Conservation (phyloP, 192 early-diverging fungal species). For the Haplosporangium gracile region DNA sequence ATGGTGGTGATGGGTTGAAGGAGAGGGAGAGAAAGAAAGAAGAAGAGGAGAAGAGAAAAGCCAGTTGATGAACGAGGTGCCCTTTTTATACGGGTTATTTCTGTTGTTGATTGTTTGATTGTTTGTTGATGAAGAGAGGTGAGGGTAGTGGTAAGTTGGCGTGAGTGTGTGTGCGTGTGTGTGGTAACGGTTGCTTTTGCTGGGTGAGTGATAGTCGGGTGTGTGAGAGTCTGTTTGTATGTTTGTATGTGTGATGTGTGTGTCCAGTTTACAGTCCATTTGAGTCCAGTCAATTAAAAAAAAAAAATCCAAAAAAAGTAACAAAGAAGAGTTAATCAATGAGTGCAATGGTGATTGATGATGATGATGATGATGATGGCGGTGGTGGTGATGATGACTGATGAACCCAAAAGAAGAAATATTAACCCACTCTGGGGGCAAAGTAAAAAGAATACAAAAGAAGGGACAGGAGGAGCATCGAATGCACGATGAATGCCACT, state of each 20-base stretch:
- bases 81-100: conserved; percentile 1
- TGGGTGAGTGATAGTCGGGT: too few relatives aligned
- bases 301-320: too few relatives aligned
- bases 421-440: background rate
- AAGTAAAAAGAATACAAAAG: conserved; percentile 12
- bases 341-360: too few relatives aligned
- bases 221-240: too few relatives aligned
- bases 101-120: background rate
- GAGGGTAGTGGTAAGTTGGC: too few relatives aligned
- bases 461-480: background rate
- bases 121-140: background rate
- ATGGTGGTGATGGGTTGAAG: background rate
- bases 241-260: too few relatives aligned
- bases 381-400: background rate
- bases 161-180: too few relatives aligned
- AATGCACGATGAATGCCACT: background rate
- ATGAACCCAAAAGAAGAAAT: conserved; percentile 3
- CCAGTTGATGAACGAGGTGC: background rate
- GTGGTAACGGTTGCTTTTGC: too few relatives aligned
- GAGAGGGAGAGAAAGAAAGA: background rate
- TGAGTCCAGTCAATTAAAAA: too few relatives aligned
- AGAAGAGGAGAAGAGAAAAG: background rate
- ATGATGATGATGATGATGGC: background rate
- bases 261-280: too few relatives aligned
- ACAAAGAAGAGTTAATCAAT: too few relatives aligned